Base-by-base conservation (phyloP, 2,329 filamentous ascomycete species). In the Sarocladium oryzae region DNA sequence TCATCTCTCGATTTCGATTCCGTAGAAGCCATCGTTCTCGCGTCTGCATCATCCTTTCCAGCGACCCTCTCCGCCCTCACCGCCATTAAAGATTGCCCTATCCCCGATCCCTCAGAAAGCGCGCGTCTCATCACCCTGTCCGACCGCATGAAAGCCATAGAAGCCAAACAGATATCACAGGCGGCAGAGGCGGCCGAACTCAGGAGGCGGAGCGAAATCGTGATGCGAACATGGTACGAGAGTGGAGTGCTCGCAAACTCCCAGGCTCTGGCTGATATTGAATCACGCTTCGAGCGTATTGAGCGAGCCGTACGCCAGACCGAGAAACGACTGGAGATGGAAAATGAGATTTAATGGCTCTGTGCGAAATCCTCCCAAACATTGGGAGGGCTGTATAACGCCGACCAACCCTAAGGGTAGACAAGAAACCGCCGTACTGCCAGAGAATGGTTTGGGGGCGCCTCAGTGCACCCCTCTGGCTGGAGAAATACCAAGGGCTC, bases 191-290 rank as follows among this genome's bases (percentile, higher is more conserved):
- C 88, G 55, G 78, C 77, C 20, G 79, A 79, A 63, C 75, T 86
- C 62, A 77, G 81, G 63, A 77, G 69, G 55, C 77, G 76, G 56
- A 91, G 78, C 69, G 87, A 82, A 66, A 65, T 66, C 55, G 70
- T 79, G 21, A 68, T 89, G 53, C 77, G 84, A 56, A 68, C 73
- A 32, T 95, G 89, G 85, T 90, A 92, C 66, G 84, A 90, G 63
- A 71, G 80, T 21, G 81, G 82, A 3, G 74, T 93, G 38, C 70
- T 95, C 45, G 77, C 78, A 10, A 81, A 81, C 57, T 85, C 85
- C 0, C 79, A 82, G 57, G 78, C 79, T 53, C 84, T 89, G 70
- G 85, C 85, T 20, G 81, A 85, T 49, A 82, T 85, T 62, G 86
- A 95, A 67, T 76, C 79, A 30, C 74, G 86, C 48, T 66, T 91